phyloP scores from a whole-genome alignment of 257 asterid genomes.

The Ocimum tenuiflorum region DNA sequence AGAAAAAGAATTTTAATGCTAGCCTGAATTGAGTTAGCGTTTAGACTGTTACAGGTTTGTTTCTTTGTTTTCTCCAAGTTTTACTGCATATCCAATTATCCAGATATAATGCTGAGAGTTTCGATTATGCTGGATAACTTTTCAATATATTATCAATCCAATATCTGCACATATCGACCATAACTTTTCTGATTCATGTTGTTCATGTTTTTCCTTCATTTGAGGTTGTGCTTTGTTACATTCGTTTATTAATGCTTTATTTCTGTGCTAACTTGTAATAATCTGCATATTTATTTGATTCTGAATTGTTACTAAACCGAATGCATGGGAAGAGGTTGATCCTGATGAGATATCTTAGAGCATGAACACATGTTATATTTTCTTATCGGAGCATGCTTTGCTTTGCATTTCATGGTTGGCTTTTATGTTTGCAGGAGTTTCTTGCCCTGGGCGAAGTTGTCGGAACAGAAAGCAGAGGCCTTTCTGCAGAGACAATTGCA shows the following conservation, averaged over 20 bases:
- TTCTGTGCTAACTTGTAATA: neutral
- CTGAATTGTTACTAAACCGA: neutral
- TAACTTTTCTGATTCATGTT: neutral
- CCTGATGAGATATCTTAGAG: slow-evolving; percentile 11
- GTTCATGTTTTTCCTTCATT: neutral
- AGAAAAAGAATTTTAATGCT: neutral
- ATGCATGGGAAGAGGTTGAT: slow-evolving; percentile 16
- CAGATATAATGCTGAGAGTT: neutral
- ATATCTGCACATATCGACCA: neutral
- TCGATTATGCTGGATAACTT: too few relatives aligned
- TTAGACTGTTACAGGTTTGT: too few relatives aligned
- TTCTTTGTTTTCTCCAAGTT: neutral
- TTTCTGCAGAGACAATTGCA: slow-evolving; percentile 19
- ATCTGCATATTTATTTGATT: neutral
- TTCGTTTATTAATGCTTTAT: neutral
- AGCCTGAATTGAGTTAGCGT: neutral
- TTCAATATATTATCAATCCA: too few relatives aligned
- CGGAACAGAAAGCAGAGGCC: slow-evolving; percentile 21
- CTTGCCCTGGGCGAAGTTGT: slow-evolving; percentile 16
- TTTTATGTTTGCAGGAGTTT: slow-evolving; percentile 7
- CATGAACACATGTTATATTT: neutral
- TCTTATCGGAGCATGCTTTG: neutral
- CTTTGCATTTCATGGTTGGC: neutral
- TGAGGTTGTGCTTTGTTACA: neutral
- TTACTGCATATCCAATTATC: neutral